Evolutionary conservation across 345 rosid species (phyloP).

Genomic region (Geranium brycei): DNA sequence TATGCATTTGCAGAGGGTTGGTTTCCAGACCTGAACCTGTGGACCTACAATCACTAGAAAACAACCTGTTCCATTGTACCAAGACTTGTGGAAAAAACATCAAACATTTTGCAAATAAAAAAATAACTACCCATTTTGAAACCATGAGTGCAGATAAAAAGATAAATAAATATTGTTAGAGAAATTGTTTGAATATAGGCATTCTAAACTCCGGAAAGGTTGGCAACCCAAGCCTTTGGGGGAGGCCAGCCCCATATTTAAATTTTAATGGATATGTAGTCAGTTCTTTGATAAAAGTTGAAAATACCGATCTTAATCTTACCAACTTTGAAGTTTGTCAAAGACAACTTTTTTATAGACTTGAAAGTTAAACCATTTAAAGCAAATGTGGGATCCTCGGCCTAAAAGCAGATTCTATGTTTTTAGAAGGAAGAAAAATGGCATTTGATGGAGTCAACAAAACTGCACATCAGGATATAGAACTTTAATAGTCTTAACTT

Average conservation of each 20-base stretch:
- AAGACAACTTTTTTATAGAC: neutral
- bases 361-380: neutral
- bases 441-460: neutral
- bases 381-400: neutral
- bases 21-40: no score
- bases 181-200: neutral
- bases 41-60: no score
- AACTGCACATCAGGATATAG: neutral
- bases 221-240: neutral
- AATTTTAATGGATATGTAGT: neutral
- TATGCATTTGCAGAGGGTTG: no score
- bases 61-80: no score
- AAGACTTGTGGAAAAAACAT: no score
- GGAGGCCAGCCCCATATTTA: neutral
- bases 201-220: neutral
- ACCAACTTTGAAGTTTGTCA: neutral
- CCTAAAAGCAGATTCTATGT: neutral
- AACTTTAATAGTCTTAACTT: no score
- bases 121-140: no score
- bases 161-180: no score
- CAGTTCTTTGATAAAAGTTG: no score
- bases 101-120: no score
- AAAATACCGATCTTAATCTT: no score
- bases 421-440: neutral
- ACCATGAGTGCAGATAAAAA: no score